Base-by-base conservation (phyloP, 2,329 filamentous ascomycete species). In the Fusarium sp. region DNA sequence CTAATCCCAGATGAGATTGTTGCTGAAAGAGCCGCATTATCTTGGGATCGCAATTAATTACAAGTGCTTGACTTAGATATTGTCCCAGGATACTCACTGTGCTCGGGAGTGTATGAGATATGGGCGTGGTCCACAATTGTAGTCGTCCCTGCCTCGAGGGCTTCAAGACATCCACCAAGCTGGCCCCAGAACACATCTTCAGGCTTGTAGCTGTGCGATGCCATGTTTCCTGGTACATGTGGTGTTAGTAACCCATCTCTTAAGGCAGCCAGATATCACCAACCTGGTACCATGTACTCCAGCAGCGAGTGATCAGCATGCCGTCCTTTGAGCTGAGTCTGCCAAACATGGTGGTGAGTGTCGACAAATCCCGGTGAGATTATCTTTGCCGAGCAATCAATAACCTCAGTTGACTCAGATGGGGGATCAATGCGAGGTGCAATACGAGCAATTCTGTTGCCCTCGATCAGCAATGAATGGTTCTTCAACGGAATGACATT, bases 311-410 rank as follows among this genome's bases (percentile, higher is more conserved):
- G 66, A 14, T 69, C 38, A 0, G 64, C 48, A 3, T 69, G 64
- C 9, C 66, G 38, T 5, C 66, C 66, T 10, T 69, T 69, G 3
- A 63, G 20, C 10, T 69, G 64, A 2, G 66, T 69, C 39, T 69
- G 66, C 66, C 66, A 69, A 10, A 69, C 56, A 55, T 69, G 66
- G 14, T 69, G 66, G 6, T 69, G 66, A 28, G 66, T 69, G 10
- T 69, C 66, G 2, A 69, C 32, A 30, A 69, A 69, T 3, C 64
- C 64, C 0, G 66, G 66, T 0, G 66, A 50, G 4, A 69, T 41
- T 1, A 69, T 41, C 12, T 69, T 69, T 8, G 22, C 20, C 0
- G 64, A 51, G 20, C 66, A 69, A 10, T 69, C 66, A 3, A 69
- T 28, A 4, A 69, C 15, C 32, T 69, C 42, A 14, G 64, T 69